Percentiles rank a stretch among this genome's conserved stretches.
These are phyloP conservation scores for Dothideomycetidae sp. DNA, from an alignment of 2,329 filamentous ascomycete species.

Conservation along the genomic window DNA sequence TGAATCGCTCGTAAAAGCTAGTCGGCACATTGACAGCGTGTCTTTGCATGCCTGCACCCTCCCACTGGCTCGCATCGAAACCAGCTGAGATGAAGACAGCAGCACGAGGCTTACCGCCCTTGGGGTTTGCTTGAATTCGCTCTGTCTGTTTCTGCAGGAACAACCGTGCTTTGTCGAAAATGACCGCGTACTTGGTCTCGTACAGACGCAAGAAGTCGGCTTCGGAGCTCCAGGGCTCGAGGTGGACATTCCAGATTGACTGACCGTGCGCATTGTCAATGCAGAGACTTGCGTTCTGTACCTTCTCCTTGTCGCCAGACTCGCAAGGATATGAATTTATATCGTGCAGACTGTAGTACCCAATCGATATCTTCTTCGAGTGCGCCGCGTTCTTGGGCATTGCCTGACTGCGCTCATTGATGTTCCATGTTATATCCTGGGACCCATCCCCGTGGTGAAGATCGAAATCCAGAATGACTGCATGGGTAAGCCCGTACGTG, in stretches of 20 bases:
- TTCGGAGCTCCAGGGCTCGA: slow-evolving; percentile 72
- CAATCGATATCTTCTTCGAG: slow-evolving; percentile 76
- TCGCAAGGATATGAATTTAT: slow-evolving; percentile 99
- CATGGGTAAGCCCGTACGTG: slow-evolving; percentile 76
- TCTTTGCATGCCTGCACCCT: slow-evolving; percentile 82
- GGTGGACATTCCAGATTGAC: slow-evolving; percentile 88
- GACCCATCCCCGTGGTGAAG: slow-evolving; percentile 92
- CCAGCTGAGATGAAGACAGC: slow-evolving; percentile 92
- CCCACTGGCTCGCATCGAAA: slow-evolving; percentile 94
- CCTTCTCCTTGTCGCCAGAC: slow-evolving; percentile 80
- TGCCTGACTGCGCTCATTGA: slow-evolving; percentile 56
- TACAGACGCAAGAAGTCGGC: slow-evolving; percentile 85
- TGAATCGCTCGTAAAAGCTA: slow-evolving; percentile 86
- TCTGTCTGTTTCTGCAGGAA: slow-evolving; percentile 64
- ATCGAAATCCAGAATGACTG: slow-evolving; percentile 85
- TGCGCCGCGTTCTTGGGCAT: slow-evolving; percentile 55
- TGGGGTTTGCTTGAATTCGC: slow-evolving; percentile 42
- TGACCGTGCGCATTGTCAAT: slow-evolving; percentile 90
- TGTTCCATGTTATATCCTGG: slow-evolving; percentile 81
- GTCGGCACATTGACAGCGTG: slow-evolving; percentile 94
- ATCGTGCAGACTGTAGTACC: slow-evolving; percentile 93
- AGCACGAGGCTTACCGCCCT: slow-evolving; percentile 54
- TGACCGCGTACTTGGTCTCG: slow-evolving; percentile 56
- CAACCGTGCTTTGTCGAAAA: slow-evolving; percentile 66
- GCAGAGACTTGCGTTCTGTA: slow-evolving; percentile 85